phyloP scores from a whole-genome alignment of 352 stramenopile genomes.

The Thraustochytrium striatum region DNA sequence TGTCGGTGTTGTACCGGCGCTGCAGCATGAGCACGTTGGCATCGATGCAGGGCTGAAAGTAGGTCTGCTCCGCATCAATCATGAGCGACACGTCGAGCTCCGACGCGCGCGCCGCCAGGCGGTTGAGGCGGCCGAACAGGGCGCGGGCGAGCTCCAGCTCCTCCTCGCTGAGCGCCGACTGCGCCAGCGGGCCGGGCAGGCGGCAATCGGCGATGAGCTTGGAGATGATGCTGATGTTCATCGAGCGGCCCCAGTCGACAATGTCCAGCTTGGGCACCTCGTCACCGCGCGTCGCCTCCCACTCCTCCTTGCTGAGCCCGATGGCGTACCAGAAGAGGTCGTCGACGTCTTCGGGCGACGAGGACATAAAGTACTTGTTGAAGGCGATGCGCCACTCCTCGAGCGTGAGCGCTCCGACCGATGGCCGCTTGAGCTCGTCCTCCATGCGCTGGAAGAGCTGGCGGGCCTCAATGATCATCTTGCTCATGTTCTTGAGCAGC shows the following conservation, averaged over 20 bases:
- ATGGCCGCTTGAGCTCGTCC: conserved; percentile 4
- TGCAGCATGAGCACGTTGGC: conserved; percentile 72
- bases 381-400: conserved; percentile 44
- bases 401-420: conserved; percentile 7
- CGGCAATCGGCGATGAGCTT: conserved; percentile 77
- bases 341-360: conserved; percentile 17
- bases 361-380: conserved; percentile 39
- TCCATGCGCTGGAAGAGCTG: conserved; percentile 23
- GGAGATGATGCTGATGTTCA: conserved; percentile 81
- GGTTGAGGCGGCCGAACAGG: conserved; percentile 68
- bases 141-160: conserved; percentile 81
- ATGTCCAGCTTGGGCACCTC: conserved; percentile 73
- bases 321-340: conserved; percentile 56
- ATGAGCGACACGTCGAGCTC: conserved; percentile 83
- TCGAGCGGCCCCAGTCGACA: conserved; percentile 86
- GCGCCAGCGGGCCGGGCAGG: conserved; percentile 67
- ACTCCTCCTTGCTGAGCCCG: background rate
- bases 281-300: conserved; percentile 59
- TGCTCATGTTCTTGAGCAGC: conserved; percentile 87
- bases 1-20: conserved; percentile 76
- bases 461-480: conserved; percentile 48
- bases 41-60: conserved; percentile 96
- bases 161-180: conserved; percentile 63
- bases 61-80: conserved; percentile 95
- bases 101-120: conserved; percentile 66